Percentiles rank a stretch among this genome's conserved stretches.
phyloP scores from a whole-genome alignment of 2,329 filamentous ascomycete species.

The Fusarium albidum region DNA sequence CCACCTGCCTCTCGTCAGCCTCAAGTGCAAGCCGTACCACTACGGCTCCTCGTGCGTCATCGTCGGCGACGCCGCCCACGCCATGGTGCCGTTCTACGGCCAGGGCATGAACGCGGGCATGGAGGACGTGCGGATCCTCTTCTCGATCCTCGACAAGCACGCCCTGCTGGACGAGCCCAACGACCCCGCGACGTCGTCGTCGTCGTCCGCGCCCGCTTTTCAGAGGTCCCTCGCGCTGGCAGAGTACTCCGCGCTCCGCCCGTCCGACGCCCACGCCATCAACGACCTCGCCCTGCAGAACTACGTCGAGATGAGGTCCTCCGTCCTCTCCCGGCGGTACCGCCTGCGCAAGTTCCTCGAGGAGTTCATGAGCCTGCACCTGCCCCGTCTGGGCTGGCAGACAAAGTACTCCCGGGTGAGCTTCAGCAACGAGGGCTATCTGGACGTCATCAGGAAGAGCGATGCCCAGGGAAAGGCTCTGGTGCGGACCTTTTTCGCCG shows the following conservation, averaged over 20 bases:
- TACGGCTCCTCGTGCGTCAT: constrained; percentile 80
- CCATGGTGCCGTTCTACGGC: constrained; percentile 98
- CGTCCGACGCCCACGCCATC: constrained; percentile 85
- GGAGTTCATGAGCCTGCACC: constrained; percentile 78
- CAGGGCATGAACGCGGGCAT: constrained; percentile 98
- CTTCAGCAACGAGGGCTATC: constrained; percentile 93
- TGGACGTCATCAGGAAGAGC: constrained; percentile 77
- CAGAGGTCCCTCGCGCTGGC: constrained; percentile 72
- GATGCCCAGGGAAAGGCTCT: constrained; percentile 73
- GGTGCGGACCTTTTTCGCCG: constrained; percentile 51
- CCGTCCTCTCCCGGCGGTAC: constrained; percentile 81
- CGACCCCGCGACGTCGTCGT: constrained; percentile 45
- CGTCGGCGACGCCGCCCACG: constrained; percentile 92
- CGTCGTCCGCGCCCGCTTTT: constrained; percentile 54
- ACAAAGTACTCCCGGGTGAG: constrained; percentile 94
- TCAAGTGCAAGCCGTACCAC: constrained; percentile 93
- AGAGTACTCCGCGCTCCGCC: constrained; percentile 78
- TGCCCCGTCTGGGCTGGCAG: constrained; percentile 84
- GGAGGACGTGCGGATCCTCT: constrained; percentile 91
- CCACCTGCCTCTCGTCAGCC: constrained; percentile 89
- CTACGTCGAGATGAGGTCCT: constrained; percentile 91
- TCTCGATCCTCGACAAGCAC: constrained; percentile 79
- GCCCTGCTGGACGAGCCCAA: constrained; percentile 55
- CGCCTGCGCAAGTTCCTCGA: constrained; percentile 85
- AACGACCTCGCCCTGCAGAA: constrained; percentile 92